Conservation (phyloP, 139 green algal species). For the Micractinium sp. region DNA sequence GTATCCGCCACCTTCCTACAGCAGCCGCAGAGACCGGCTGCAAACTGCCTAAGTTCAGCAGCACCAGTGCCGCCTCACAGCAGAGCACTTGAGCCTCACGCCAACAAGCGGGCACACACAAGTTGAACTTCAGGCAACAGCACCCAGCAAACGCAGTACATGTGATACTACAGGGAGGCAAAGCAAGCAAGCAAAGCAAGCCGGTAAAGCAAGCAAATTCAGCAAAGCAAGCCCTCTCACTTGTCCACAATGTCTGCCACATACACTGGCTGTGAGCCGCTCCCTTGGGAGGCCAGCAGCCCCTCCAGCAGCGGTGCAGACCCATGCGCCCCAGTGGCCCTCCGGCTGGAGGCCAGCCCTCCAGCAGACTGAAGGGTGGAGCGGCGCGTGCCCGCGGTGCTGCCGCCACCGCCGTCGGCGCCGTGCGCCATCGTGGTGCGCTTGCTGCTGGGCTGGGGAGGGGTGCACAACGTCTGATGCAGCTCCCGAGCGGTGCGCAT, state of each 20-base stretch:
- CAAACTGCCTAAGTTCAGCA: too few species aligned
- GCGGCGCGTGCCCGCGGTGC: not conserved
- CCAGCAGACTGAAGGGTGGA: not conserved
- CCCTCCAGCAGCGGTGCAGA: not conserved
- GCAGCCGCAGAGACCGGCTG: too few species aligned
- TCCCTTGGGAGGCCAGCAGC: not conserved
- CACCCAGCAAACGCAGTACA: not conserved
- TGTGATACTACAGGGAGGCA: too few species aligned
- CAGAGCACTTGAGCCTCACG: not conserved
- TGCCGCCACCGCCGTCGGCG: not conserved
- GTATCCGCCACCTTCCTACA: too few species aligned
- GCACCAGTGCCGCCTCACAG: not conserved
- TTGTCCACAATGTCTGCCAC: constrained; percentile 26
- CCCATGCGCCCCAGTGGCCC: not conserved
- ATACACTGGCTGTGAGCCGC: not conserved
- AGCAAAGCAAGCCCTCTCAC: not conserved
- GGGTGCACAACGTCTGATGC: constrained; percentile 42
- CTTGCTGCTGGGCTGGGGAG: constrained; percentile 24
- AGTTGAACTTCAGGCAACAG: not conserved
- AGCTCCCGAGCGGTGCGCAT: constrained; percentile 46
- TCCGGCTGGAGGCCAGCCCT: not conserved
- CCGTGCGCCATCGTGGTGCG: constrained; percentile 7
- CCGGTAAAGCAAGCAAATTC: too few species aligned
- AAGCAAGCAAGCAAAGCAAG: too few species aligned
- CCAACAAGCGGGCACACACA: not conserved